Conservation (phyloP, 768 basidiomycete genomes). For the Leccinum uliginosum region DNA sequence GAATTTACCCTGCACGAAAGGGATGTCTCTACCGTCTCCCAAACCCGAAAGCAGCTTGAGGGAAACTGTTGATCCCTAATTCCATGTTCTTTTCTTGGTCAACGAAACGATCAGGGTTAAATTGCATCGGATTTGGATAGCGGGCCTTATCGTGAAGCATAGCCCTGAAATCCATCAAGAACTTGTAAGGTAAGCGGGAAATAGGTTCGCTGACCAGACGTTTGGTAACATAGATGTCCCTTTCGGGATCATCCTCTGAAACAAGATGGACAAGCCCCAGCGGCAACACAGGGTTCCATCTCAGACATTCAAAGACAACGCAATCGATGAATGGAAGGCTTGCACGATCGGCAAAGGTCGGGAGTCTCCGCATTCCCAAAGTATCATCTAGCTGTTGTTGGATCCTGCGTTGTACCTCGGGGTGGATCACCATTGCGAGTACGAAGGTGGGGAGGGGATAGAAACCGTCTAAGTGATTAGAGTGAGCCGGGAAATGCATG, state of each 20-base stretch:
- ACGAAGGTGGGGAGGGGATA: conserved; percentile 45
- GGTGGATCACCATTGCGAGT: conserved; percentile 52
- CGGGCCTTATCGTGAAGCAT: conserved; percentile 36
- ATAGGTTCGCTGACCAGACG: conserved; percentile 34
- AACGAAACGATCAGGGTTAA: conserved; percentile 37
- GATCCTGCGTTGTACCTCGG: conserved; percentile 43
- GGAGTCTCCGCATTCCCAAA: conserved; percentile 42
- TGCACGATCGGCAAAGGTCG: conserved; percentile 36
- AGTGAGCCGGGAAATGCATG: conserved; percentile 16
- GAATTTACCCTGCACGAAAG: neutral
- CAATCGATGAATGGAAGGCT: conserved; percentile 41
- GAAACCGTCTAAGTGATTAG: conserved; percentile 42
- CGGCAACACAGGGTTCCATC: conserved; percentile 41
- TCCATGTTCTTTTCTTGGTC: conserved; percentile 22
- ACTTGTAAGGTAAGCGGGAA: conserved; percentile 9
- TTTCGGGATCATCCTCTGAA: conserved; percentile 44
- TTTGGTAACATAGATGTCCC: conserved; percentile 42
- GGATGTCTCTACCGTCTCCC: conserved; percentile 32
- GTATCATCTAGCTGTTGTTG: conserved; percentile 51
- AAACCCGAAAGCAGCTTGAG: conserved; percentile 38
- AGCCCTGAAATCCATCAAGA: conserved; percentile 29
- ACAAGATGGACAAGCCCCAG: conserved; percentile 18
- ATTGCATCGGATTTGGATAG: conserved; percentile 38
- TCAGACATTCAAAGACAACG: conserved; percentile 31
- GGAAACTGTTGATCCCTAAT: conserved; percentile 33